Evolutionary conservation across 768 basidiomycete genomes (phyloP).

Genomic region (Suillus variegatus): DNA sequence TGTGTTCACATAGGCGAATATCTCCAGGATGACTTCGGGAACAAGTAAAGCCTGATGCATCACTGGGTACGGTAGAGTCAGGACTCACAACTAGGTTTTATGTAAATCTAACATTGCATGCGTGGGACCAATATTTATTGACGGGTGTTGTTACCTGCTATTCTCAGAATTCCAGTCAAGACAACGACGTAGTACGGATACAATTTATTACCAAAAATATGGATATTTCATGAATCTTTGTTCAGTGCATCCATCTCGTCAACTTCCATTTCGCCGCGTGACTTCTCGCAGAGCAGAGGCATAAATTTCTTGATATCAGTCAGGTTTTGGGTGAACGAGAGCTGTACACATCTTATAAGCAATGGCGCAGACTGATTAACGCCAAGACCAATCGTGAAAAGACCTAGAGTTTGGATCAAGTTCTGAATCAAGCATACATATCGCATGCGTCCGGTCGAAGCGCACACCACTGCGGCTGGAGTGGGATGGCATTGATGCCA

Average conservation of each 20-base stretch:
- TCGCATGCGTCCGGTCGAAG: conserved; percentile 61
- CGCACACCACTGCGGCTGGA: conserved; percentile 77
- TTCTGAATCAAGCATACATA: conserved; percentile 28
- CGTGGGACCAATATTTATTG: too few species aligned
- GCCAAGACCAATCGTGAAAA: too few species aligned
- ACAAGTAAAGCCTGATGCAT: not conserved
- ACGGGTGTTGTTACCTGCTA: not conserved
- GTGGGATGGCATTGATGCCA: conserved; percentile 57
- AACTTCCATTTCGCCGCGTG: not conserved
- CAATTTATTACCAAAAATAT: not conserved
- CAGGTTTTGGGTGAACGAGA: not conserved
- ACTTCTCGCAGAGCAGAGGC: too few species aligned
- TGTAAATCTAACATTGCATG: not conserved
- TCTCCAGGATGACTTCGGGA: not conserved
- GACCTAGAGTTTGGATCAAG: not conserved
- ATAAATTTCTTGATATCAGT: not conserved
- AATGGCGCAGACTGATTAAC: too few species aligned
- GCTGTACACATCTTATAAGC: not conserved
- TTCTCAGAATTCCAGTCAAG: not conserved
- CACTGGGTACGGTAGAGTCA: too few species aligned
- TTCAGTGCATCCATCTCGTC: not conserved
- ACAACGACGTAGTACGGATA: too few species aligned
- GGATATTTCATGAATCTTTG: not conserved
- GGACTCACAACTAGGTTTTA: not conserved
- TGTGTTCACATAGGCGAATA: not conserved